A percentile compares a stretch with the other conserved stretches of the same genome.
Conservation (phyloP, 2,329 filamentous ascomycete species). For the Alternaria triticina region DNA sequence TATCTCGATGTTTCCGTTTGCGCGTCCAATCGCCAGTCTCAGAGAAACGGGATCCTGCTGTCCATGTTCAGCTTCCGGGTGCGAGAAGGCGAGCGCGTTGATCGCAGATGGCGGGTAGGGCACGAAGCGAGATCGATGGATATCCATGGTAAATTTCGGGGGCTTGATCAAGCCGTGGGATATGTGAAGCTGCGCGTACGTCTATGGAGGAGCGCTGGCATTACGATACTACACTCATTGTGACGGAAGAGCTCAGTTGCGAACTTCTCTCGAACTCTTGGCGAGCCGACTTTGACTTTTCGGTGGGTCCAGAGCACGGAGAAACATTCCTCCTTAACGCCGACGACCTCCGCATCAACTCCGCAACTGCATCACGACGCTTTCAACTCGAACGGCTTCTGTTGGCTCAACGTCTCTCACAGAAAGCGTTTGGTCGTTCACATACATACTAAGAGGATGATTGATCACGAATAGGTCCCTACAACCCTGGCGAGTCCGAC, state of each 20-base stretch:
- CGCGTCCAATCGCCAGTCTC: constrained; percentile 85
- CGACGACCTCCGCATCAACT: constrained; percentile 14
- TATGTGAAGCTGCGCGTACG: constrained; percentile 14
- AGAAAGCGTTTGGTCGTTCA: neutral
- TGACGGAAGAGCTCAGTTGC: constrained; percentile 6
- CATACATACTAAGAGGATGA: neutral
- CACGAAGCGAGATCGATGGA: constrained; percentile 96
- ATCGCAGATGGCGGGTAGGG: constrained; percentile 90
- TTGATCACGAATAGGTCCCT: neutral
- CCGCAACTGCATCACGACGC: neutral
- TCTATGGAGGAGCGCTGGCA: constrained; percentile 23
- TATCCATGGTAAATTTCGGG: constrained; percentile 70
- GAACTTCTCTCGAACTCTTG: constrained; percentile 25
- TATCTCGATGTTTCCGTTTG: constrained; percentile 96
- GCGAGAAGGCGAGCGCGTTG: constrained; percentile 93
- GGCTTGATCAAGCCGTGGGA: neutral
- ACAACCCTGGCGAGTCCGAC: neutral
- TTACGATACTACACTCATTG: constrained; percentile 14
- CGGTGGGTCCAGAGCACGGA: constrained; percentile 16
- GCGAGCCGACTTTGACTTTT: constrained; percentile 23
- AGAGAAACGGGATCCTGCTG: constrained; percentile 62
- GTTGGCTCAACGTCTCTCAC: neutral
- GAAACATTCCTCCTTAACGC: constrained; percentile 8
- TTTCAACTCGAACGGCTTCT: neutral
- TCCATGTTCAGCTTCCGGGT: constrained; percentile 56